These are phyloP conservation scores for Scedosporium apiospermum DNA, from an alignment of 2,329 filamentous ascomycete species.

Conservation along the genomic window DNA sequence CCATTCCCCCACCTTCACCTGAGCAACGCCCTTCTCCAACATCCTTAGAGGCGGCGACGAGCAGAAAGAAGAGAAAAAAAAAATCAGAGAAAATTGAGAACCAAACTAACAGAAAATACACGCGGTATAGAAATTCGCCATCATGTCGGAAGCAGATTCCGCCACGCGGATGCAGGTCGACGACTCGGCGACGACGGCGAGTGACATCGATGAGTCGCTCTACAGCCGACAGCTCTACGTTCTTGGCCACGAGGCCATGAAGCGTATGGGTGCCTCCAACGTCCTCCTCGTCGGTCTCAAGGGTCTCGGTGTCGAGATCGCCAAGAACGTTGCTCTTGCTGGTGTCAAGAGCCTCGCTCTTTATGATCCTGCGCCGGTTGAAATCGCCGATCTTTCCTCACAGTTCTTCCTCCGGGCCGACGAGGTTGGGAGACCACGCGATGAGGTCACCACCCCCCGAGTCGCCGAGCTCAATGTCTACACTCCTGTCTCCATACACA, in stretches of 20 bases:
- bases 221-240: conserved; percentile 69
- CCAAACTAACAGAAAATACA: neutral
- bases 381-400: conserved; percentile 82
- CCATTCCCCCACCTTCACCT: neutral
- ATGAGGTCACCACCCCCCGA: conserved; percentile 74
- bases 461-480: conserved; percentile 95
- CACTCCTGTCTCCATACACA: conserved; percentile 76
- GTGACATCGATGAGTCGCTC: conserved; percentile 63
- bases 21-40: neutral
- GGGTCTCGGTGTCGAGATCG: conserved; percentile 93
- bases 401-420: conserved; percentile 90
- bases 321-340: conserved; percentile 96
- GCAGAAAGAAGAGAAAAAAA: neutral
- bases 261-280: conserved; percentile 95
- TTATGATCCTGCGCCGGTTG: conserved; percentile 76
- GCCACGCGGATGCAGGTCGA: conserved; percentile 59
- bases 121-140: conserved; percentile 31
- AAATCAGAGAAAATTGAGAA: neutral
- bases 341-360: conserved; percentile 96
- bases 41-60: neutral
- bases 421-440: conserved; percentile 88
- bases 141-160: conserved; percentile 50
- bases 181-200: conserved; percentile 37
- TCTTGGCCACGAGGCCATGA: conserved; percentile 78
- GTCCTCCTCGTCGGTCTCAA: conserved; percentile 86